A percentile compares a stretch with the other conserved stretches of the same genome.
These are phyloP conservation scores for Silene uniflora DNA, from an alignment of 148 eudicot species.

Conservation along the genomic window DNA sequence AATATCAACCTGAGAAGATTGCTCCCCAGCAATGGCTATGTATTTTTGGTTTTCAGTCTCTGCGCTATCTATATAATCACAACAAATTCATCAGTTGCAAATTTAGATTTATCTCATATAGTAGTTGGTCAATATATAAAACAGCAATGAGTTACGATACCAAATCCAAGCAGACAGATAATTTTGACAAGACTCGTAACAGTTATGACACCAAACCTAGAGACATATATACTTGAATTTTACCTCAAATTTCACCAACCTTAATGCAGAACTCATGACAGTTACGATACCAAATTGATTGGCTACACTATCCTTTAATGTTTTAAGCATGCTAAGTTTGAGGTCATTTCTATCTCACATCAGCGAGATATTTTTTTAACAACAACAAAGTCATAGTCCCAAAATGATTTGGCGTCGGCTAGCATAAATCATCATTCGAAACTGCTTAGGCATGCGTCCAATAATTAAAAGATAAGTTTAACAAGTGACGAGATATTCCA, in stretches of 20 bases:
- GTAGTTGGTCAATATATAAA: neutral
- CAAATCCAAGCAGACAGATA: too few relatives aligned
- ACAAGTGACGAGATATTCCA: neutral
- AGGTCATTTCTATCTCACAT: neutral
- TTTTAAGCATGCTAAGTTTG: neutral
- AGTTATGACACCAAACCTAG: neutral
- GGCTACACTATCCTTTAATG: neutral
- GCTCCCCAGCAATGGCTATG: slow-evolving; percentile 74
- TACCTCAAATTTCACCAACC: neutral
- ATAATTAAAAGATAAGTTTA: neutral
- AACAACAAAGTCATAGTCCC: too few relatives aligned
- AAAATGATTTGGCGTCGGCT: too few relatives aligned
- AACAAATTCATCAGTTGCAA: neutral
- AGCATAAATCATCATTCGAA: too few relatives aligned
- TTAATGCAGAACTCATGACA: neutral
- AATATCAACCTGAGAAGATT: slow-evolving; percentile 55
- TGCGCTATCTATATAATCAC: slow-evolving; percentile 29
- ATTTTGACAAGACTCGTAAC: neutral
- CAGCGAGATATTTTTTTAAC: too few relatives aligned
- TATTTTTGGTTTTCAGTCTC: slow-evolving; percentile 44
- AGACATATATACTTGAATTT: neutral
- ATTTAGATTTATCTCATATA: neutral
- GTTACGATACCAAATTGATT: neutral
- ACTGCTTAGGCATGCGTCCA: too few relatives aligned
- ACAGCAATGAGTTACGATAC: neutral